Evolutionary conservation across 2,329 filamentous ascomycete genomes (phyloP).

Genomic region (Aspergillus tubingensis): DNA sequence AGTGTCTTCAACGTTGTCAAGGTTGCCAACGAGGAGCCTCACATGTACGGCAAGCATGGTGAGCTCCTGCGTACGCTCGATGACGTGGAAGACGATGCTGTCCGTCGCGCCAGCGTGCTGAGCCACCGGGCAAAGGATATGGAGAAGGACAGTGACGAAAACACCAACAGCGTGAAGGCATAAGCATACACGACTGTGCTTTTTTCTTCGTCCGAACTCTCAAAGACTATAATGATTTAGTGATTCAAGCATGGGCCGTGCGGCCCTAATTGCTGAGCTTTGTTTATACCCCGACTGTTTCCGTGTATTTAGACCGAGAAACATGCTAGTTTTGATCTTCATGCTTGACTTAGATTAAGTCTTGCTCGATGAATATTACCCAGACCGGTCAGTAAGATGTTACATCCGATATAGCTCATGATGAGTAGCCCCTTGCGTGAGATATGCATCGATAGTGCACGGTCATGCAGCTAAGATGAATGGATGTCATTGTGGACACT

Average conservation of each 20-base stretch:
- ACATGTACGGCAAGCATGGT: conserved; percentile 60
- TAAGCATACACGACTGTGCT: neutral
- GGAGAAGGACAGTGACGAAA: conserved; percentile 20
- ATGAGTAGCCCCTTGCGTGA: no score
- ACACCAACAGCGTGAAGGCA: conserved; percentile 19
- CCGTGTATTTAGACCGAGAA: neutral
- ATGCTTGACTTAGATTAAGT: neutral
- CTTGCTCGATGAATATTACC: no score
- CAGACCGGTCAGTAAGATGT: no score
- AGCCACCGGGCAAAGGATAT: conserved; percentile 22
- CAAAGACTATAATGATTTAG: neutral
- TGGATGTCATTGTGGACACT: no score
- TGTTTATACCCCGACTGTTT: neutral
- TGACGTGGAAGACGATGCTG: conserved; percentile 44
- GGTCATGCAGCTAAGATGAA: no score
- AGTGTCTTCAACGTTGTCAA: conserved; percentile 53
- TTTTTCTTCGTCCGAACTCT: neutral
- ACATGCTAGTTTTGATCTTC: neutral
- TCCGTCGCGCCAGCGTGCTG: conserved; percentile 35
- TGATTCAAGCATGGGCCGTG: neutral
- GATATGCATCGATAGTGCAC: no score
- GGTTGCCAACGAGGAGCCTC: conserved; percentile 54
- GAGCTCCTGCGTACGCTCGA: conserved; percentile 58
- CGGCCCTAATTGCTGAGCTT: neutral
- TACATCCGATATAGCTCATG: no score